Evolutionary conservation across 2,329 filamentous ascomycete species (phyloP).

Genomic region (Arthrobotrys musiformis): DNA sequence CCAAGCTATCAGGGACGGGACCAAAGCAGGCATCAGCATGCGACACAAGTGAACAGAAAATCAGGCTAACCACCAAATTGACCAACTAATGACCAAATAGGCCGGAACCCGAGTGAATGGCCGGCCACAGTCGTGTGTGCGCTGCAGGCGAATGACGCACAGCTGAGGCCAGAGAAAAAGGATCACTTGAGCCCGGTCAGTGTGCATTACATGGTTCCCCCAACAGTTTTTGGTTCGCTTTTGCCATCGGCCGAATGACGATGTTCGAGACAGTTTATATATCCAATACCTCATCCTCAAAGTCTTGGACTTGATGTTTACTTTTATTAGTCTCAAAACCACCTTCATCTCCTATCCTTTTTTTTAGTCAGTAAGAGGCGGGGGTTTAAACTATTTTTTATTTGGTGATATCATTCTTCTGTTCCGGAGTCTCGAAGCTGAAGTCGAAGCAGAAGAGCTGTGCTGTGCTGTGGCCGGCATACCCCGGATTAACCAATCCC

Average conservation of each 20-base stretch:
- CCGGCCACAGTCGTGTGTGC: slow-evolving; percentile 5
- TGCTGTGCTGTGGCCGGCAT: not conserved
- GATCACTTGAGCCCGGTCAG: slow-evolving; percentile 42
- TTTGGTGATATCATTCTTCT: too few relatives aligned
- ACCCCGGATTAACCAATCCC: slow-evolving; percentile 21
- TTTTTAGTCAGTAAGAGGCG: too few relatives aligned
- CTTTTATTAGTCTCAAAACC: not conserved
- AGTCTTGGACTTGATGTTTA: too few relatives aligned
- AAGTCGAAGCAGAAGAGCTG: not conserved
- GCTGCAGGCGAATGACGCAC: slow-evolving; percentile 27
- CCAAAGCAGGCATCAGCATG: slow-evolving; percentile 18
- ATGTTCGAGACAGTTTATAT: slow-evolving; percentile 7
- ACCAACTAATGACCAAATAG: too few relatives aligned
- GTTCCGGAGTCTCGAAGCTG: too few relatives aligned
- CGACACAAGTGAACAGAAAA: not conserved
- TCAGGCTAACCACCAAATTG: not conserved
- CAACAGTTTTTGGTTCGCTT: slow-evolving; percentile 42
- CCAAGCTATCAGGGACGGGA: too few relatives aligned
- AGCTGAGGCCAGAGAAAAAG: slow-evolving; percentile 25
- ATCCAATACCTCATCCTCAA: too few relatives aligned
- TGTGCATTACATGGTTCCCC: not conserved
- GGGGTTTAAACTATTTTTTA: too few relatives aligned
- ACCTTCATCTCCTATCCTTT: too few relatives aligned
- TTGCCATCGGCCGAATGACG: slow-evolving; percentile 50
- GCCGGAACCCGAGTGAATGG: not conserved